Base-by-base conservation (phyloP, 139 green algal genomes). In the Zygnema circumcarinatum region DNA sequence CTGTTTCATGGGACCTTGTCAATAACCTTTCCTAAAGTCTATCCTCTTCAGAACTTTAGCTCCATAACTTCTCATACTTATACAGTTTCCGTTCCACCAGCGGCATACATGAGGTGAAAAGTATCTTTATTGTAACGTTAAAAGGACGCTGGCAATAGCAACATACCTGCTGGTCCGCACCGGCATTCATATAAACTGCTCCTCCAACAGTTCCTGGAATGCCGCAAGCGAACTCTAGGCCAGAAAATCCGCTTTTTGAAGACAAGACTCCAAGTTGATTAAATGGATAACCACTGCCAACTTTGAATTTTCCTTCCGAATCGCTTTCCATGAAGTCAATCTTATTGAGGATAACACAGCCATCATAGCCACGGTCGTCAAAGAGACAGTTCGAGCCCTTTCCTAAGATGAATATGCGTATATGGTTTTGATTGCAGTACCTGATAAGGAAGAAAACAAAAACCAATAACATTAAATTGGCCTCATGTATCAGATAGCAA, bases 131-230 rank as follows among this genome's bases (percentile, higher is more conserved):
- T n/a, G n/a, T n/a, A n/a, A n/a, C n/a, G n/a, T n/a, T n/a, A n/a
- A n/a, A n/a, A n/a, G n/a, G n/a, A n/a, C n/a, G n/a, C n/a, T n/a
- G n/a, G n/a, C n/a, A n/a, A n/a, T n/a, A n/a, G n/a, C n/a, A n/a
- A n/a, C n/a, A 31, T 42, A 91, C 83, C 83, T 83, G 76, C 2
- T 81, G 79, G 31, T 92, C 67, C 1, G 89, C 89, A 42, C 89
- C 89, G n/a, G 89, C 89, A 80, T 94, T 94, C 91, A 94, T 94
- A 85, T 84, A 93, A 20, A 94, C 82, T 33, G 91, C 91, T 21
- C 91, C 91, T 16, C 91, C 91, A 36, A 94, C 91, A 29, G 91
- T 94, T 25, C 91, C 91, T 0, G 91, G 91, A 72, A 94, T 94
- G 35, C 91, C 91, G 3, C 29, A 38, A 21, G 91, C 91, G 79